Conservation (phyloP, 2,329 filamentous ascomycete genomes). For the Fusarium oxysporum region DNA sequence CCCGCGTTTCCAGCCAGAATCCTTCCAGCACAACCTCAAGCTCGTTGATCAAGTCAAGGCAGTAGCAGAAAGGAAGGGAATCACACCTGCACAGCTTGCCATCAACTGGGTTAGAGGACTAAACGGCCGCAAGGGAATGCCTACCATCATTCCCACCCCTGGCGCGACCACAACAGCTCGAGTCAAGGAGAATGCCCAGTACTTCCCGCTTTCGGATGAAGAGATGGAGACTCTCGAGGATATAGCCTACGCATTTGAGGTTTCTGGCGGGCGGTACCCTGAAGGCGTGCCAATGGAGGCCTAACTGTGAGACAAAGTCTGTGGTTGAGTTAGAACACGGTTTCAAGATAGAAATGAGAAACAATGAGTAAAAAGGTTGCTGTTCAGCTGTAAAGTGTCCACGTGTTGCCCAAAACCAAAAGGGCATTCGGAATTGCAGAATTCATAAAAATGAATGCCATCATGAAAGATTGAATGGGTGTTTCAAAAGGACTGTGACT, state of each 20-base stretch:
- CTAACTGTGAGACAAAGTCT: slow-evolving; percentile 37
- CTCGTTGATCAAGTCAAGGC: slow-evolving; percentile 68
- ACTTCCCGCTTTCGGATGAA: slow-evolving; percentile 60
- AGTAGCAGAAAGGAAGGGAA: slow-evolving; percentile 69
- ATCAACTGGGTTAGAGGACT: slow-evolving; percentile 71
- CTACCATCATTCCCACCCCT: slow-evolving; percentile 73
- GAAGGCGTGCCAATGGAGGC: slow-evolving; percentile 52
- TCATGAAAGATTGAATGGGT: slow-evolving; percentile 43
- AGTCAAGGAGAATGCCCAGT: slow-evolving; percentile 69
- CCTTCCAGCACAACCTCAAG: slow-evolving; percentile 72
- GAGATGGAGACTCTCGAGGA: slow-evolving; percentile 63
- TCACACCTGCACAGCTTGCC: slow-evolving; percentile 73
- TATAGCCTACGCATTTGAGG: slow-evolving; percentile 60
- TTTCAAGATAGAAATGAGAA: not conserved
- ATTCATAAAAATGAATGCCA: slow-evolving; percentile 58
- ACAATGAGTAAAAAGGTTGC: slow-evolving; percentile 8
- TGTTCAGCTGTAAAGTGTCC: slow-evolving; percentile 49
- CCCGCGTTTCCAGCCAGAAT: slow-evolving; percentile 72
- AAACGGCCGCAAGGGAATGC: slow-evolving; percentile 63
- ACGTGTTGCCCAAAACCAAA: slow-evolving; percentile 44
- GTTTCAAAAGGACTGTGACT: slow-evolving; percentile 7
- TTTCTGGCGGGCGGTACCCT: slow-evolving; percentile 63
- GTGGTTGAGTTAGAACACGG: slow-evolving; percentile 21
- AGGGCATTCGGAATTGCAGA: slow-evolving; percentile 61
- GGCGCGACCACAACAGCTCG: slow-evolving; percentile 69